Evolutionary conservation across 495 filamentous ascomycete species (phyloP), one percentile per base, ranked within the genome.

Genomic region (Immersiella caudata): DNA sequence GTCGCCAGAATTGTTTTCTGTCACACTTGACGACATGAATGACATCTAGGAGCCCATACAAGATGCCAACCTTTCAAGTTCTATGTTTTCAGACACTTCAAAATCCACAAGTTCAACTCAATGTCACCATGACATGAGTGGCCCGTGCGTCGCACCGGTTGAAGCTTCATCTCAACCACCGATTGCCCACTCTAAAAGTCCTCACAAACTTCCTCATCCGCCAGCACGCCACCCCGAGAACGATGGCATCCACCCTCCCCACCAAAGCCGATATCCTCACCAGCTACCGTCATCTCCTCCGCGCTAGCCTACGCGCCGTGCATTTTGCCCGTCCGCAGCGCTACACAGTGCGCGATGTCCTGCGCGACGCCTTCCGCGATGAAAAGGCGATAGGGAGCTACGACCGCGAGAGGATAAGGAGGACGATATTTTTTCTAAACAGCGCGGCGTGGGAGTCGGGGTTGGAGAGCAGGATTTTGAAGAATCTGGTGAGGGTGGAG

Each of bases 201-300:
- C 22, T 46, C 40, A 20, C n/a, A n/a, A n/a, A n/a, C n/a, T n/a
- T n/a, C n/a, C n/a, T n/a, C n/a, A n/a, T n/a, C n/a, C n/a, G n/a
- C n/a, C n/a, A n/a, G n/a, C n/a, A n/a, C n/a, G n/a, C n/a, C n/a
- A n/a, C n/a, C n/a, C n/a, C n/a, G n/a, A n/a, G n/a, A 16, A 49
- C 11, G 56, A 58, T 67, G 68, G 2, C 63, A 29, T 11, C 66
- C 51, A 4, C 60, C 65, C 26, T 18, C 46, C 21, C 55, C 35
- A 46, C 27, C 54, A 40, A 25, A 54, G 20, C 50, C 22, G 26
- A 71, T 26, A 78, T 87, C 16, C 75, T 92, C 51, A 82, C 87
- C 72, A 88, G 93, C 51, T 99, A 99, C 79, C 89, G 95, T 63
- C 81, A 87, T 40, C 83, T 99, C 49, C 91, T 90, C 70, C 88